phyloP scores from a whole-genome alignment of 2,329 filamentous ascomycete species.

The Pseudovirgaria hyperparasitica region DNA sequence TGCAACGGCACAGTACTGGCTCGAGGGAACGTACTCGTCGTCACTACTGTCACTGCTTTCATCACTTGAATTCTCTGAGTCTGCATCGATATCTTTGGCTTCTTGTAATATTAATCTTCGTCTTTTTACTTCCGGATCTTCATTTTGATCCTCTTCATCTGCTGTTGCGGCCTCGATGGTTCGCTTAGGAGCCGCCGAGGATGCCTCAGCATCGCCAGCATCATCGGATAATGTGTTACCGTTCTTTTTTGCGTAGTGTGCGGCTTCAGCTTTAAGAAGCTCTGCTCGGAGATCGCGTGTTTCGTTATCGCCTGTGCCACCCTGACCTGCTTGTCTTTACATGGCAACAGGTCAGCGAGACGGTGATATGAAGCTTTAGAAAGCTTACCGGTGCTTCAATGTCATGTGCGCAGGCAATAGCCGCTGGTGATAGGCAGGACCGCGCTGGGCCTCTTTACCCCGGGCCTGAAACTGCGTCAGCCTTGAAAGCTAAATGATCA shows the following conservation, averaged over 20 bases:
- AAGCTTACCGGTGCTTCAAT: constrained; percentile 65
- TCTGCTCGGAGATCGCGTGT: constrained; percentile 78
- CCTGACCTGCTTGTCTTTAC: constrained; percentile 68
- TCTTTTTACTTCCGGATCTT: constrained; percentile 67
- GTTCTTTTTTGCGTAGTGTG: constrained; percentile 75
- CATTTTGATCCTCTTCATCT: constrained; percentile 39
- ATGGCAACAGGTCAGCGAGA: background rate
- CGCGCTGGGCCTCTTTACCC: constrained; percentile 88
- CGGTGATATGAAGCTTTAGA: background rate
- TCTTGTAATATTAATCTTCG: constrained; percentile 72
- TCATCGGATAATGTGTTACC: constrained; percentile 43
- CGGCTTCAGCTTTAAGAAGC: constrained; percentile 76
- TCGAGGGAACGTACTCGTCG: constrained; percentile 34
- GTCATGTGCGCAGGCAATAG: constrained; percentile 87
- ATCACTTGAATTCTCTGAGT: constrained; percentile 50
- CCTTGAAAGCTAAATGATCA: background rate
- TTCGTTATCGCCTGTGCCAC: constrained; percentile 59
- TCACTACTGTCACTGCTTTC: constrained; percentile 42
- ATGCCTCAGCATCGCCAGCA: constrained; percentile 25
- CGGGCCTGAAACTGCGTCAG: constrained; percentile 48
- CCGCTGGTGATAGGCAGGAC: constrained; percentile 90
- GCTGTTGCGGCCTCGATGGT: constrained; percentile 42
- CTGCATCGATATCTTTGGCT: constrained; percentile 75
- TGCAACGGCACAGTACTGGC: background rate
- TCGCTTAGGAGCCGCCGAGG: constrained; percentile 46